These are phyloP conservation scores for Alternaria burnsii DNA, from an alignment of 2,329 filamentous ascomycete genomes.

Conservation along the genomic window DNA sequence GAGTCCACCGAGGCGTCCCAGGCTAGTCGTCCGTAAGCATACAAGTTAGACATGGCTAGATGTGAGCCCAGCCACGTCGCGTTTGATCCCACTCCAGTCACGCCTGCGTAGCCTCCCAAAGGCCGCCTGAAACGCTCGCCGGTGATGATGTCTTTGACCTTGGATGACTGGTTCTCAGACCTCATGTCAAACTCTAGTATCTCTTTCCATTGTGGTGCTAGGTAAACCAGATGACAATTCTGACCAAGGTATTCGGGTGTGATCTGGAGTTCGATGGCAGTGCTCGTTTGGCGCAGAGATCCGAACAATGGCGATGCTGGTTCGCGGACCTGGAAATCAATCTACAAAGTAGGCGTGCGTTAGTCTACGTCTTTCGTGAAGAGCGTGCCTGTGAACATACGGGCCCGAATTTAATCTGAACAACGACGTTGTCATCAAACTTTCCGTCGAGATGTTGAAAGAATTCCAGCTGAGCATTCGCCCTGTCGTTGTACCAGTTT, in stretches of 20 bases:
- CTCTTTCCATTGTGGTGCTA: constrained; percentile 73
- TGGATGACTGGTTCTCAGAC: constrained; percentile 64
- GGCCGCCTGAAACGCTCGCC: constrained; percentile 66
- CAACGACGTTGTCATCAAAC: constrained; percentile 74
- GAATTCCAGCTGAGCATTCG: constrained; percentile 73
- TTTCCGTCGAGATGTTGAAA: constrained; percentile 70
- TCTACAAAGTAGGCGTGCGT: constrained; percentile 38
- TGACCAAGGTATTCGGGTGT: constrained; percentile 76
- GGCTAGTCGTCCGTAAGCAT: constrained; percentile 72
- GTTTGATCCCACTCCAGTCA: constrained; percentile 73
- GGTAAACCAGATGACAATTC: constrained; percentile 73
- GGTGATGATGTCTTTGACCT: constrained; percentile 67
- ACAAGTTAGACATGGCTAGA: constrained; percentile 71
- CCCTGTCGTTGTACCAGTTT: constrained; percentile 72
- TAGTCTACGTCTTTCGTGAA: neutral
- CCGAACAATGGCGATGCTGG: constrained; percentile 71
- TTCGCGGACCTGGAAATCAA: constrained; percentile 77
- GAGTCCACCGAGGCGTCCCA: constrained; percentile 67
- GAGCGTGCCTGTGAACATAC: neutral
- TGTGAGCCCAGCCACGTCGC: constrained; percentile 74
- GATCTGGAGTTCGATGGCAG: constrained; percentile 71
- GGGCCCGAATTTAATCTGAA: constrained; percentile 78
- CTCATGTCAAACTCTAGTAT: constrained; percentile 73
- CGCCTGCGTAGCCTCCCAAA: constrained; percentile 70
- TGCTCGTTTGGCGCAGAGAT: constrained; percentile 57